Evolutionary conservation across 2,329 filamentous ascomycete genomes (phyloP).

Genomic region (Intubia oerlemansii): DNA sequence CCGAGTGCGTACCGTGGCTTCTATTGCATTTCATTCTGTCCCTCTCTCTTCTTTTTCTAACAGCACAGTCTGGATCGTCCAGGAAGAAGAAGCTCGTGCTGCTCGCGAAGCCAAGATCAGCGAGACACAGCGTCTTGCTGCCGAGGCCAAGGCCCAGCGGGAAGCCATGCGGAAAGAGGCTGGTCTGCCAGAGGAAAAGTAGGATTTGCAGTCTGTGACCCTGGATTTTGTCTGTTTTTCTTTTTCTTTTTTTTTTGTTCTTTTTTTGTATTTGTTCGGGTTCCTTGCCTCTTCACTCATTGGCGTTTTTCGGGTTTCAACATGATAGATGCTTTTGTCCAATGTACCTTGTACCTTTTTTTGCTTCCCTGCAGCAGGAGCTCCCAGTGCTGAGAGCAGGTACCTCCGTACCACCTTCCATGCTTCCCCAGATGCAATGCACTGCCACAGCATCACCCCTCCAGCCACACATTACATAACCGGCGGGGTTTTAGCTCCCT

Average conservation of each 20-base stretch:
- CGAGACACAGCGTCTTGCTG: slow-evolving; percentile 16
- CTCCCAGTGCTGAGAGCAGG: too few species aligned
- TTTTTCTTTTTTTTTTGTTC: neutral
- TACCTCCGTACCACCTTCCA: too few species aligned
- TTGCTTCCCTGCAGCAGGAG: too few species aligned
- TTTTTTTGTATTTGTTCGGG: neutral
- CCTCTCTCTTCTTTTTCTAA: neutral
- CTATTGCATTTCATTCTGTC: neutral
- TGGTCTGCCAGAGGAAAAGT: too few species aligned
- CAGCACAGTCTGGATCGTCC: slow-evolving; percentile 25
- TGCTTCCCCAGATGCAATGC: too few species aligned
- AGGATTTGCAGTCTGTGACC: slow-evolving; percentile 9
- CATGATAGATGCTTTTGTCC: too few species aligned
- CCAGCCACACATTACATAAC: too few species aligned
- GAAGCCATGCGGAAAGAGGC: slow-evolving; percentile 28
- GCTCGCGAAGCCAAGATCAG: slow-evolving; percentile 17
- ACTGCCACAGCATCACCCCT: too few species aligned
- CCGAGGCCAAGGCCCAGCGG: slow-evolving; percentile 20
- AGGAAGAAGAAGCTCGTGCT: slow-evolving; percentile 24
- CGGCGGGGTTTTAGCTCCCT: too few species aligned
- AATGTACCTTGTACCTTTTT: too few species aligned
- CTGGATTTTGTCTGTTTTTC: neutral
- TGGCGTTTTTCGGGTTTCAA: too few species aligned
- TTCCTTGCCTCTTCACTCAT: too few species aligned
- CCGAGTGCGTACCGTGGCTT: slow-evolving; percentile 60